Base-by-base conservation (phyloP, 1,284 basidiomycete genomes). In the Malassezia nana region DNA sequence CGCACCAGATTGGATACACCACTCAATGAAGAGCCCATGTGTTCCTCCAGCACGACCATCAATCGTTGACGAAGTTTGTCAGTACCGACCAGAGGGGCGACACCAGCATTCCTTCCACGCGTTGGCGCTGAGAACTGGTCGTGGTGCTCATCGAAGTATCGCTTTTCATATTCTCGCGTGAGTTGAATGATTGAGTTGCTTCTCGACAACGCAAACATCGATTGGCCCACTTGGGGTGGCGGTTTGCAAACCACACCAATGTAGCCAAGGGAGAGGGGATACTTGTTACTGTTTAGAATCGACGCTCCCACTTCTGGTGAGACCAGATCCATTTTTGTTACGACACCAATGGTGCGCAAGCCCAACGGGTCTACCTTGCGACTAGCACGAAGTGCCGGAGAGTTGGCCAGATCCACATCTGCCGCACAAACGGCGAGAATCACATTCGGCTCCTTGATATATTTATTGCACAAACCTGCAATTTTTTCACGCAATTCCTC, bases 271-370 rank as follows among this genome's bases (percentile, higher is more conserved):
- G 94, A 89, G 1, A 99, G 79, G n/a, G 94, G 92, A 72, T 99
- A 99, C 54, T 89, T 81, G 75, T 94, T 91, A 9, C 90, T 90
- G 20, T 82, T 78, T 4, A 99, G 78, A 57, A 98, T 90, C 18
- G 76, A 67, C 0, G 84, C 86, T 4, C 91, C 94, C 52, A 84
- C 80, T 54, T 87, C 84, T 0, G 91, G 82, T 26, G 84, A 79
- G 13, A 99, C 89, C 18, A 99, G 79, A 72, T 99, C 92, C 90
- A 99, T 94, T 81, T 99, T 99, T 39, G 94, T 99, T 41, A 99
- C 81, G 6, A 99, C 94, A 28, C 94, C 92, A 64, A 99, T 92
- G 0, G 94, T 98, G 26, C 92, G 83, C 55, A 90, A 78, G 6
- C 94, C 92, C 6, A 96, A 78, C 1, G 92, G 92, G 72, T 99